Evolutionary conservation across 2,329 filamentous ascomycete genomes (phyloP).

Genomic region (Purpureocillium lavendulum): DNA sequence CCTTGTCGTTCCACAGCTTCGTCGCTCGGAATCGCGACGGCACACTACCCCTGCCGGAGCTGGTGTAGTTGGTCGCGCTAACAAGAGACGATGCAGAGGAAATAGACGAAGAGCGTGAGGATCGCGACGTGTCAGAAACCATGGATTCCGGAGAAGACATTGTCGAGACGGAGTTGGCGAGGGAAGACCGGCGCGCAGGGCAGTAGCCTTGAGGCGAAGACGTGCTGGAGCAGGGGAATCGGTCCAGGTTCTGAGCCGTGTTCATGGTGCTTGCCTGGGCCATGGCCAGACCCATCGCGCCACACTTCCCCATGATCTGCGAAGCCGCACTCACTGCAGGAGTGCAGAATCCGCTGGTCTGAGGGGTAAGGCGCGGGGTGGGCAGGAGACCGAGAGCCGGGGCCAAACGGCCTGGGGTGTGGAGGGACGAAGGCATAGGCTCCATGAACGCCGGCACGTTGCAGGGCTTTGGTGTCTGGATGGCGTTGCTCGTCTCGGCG

Average conservation of each 20-base stretch:
- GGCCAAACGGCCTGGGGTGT: constrained; percentile 37
- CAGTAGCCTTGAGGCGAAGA: constrained; percentile 46
- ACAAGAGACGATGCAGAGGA: constrained; percentile 53
- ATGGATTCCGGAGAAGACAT: constrained; percentile 60
- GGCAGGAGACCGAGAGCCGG: constrained; percentile 48
- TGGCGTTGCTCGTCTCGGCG: constrained; percentile 28
- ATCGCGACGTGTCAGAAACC: constrained; percentile 53
- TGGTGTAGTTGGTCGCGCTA: constrained; percentile 45
- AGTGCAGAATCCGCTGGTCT: constrained; percentile 47
- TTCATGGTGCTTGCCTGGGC: constrained; percentile 40
- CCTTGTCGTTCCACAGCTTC: constrained; percentile 50
- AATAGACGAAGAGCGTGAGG: constrained; percentile 57
- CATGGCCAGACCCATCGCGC: constrained; percentile 55
- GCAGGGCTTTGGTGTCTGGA: constrained; percentile 31
- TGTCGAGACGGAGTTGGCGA: constrained; percentile 54
- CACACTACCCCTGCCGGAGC: constrained; percentile 37
- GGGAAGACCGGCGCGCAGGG: constrained; percentile 48
- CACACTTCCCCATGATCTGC: constrained; percentile 37
- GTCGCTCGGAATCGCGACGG: constrained; percentile 55
- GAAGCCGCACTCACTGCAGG: constrained; percentile 49
- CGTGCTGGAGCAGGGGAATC: constrained; percentile 37
- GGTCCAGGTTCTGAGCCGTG: constrained; percentile 42
- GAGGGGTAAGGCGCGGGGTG: constrained; percentile 50
- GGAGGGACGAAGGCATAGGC: constrained; percentile 29
- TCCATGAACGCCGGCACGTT: constrained; percentile 41